phyloP scores from a whole-genome alignment of 2,329 filamentous ascomycete species.

The Fusarium praegraminearum region DNA sequence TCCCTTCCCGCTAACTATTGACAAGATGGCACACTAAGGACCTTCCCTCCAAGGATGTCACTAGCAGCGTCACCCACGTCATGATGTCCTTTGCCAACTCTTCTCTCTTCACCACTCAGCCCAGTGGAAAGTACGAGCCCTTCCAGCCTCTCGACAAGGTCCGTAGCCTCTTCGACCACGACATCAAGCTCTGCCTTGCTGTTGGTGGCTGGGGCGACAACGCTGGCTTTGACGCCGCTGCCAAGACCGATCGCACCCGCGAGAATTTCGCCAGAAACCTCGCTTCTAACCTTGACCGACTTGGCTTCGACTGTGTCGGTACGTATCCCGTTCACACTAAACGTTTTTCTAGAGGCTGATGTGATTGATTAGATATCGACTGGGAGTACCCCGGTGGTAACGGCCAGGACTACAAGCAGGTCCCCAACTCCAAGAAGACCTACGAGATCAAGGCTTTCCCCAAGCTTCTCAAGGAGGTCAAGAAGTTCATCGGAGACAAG shows the following conservation, averaged over 20 bases:
- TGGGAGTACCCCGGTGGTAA: conserved; percentile 75
- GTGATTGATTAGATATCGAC: conserved; percentile 65
- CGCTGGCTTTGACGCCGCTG: conserved; percentile 64
- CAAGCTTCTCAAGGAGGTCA: conserved; percentile 69
- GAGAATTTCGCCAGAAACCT: conserved; percentile 69
- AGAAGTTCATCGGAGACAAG: conserved; percentile 68
- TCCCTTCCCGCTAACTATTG: neutral
- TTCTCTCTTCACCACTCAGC: conserved; percentile 59
- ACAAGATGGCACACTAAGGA: conserved; percentile 56
- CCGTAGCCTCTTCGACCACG: conserved; percentile 63
- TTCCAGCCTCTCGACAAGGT: conserved; percentile 65
- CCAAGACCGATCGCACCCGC: conserved; percentile 61
- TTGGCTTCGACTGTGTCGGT: conserved; percentile 72
- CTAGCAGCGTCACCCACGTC: conserved; percentile 64
- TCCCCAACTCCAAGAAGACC: conserved; percentile 68
- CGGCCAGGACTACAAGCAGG: conserved; percentile 74
- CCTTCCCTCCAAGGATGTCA: conserved; percentile 54
- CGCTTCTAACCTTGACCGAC: conserved; percentile 62
- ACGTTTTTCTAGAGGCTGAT: neutral
- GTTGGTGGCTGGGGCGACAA: conserved; percentile 76
- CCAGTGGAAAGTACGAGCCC: conserved; percentile 59
- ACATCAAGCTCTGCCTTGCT: conserved; percentile 71
- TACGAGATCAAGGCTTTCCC: conserved; percentile 73
- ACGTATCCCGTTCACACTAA: conserved; percentile 33
- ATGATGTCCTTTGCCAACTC: conserved; percentile 67